A percentile compares a stretch with the other conserved stretches of the same genome.
Evolutionary conservation across 192 early-diverging fungal genomes (phyloP).

Genomic region (Pecoramyces ruminantium): DNA sequence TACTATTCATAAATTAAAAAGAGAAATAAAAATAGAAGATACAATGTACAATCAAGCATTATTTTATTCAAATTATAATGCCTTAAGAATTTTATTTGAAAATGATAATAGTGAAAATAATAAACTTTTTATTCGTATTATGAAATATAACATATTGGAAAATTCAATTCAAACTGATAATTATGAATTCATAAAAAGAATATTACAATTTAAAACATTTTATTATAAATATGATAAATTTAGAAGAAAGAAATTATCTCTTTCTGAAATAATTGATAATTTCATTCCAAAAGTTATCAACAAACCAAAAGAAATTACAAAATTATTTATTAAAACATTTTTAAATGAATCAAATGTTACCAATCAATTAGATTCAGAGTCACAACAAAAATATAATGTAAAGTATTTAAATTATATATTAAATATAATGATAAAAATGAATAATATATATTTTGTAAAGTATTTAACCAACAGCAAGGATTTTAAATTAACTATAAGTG

Average conservation of each 20-base stretch:
- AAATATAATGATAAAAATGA: neutral
- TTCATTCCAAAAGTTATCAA: neutral
- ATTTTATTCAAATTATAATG: neutral
- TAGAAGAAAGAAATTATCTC: neutral
- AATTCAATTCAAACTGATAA: neutral
- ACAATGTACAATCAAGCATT: neutral
- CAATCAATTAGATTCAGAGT: no score
- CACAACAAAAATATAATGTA: no score
- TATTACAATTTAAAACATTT: neutral
- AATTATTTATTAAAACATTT: neutral
- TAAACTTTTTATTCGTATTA: neutral
- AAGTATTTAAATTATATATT: neutral
- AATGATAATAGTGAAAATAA: neutral
- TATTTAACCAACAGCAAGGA: neutral
- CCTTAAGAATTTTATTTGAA: neutral
- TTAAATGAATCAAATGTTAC: neutral
- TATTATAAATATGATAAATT: neutral
- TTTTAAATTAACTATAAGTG: neutral
- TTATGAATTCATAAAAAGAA: neutral
- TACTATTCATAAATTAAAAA: neutral
- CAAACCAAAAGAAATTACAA: neutral
- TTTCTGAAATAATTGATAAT: neutral
- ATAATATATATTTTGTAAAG: neutral
- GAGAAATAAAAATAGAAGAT: neutral
- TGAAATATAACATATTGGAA: neutral